Percentiles rank a stretch among this genome's conserved stretches.
Conservation (phyloP, 768 basidiomycete genomes). For the Boletus bicolor region DNA sequence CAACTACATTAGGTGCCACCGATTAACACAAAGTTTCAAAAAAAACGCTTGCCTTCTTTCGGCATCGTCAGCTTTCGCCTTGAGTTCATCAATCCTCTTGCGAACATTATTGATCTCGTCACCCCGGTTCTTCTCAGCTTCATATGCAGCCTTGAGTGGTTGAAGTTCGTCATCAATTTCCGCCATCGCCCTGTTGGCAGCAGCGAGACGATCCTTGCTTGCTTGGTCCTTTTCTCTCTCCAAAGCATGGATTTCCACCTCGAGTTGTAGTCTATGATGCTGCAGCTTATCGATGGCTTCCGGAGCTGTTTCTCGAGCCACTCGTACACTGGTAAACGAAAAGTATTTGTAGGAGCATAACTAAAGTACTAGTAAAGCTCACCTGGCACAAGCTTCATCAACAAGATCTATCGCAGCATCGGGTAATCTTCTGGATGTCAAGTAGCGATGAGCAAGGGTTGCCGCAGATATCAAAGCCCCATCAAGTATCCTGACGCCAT, state of each 20-base stretch:
- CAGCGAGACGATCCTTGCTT: conserved; percentile 75
- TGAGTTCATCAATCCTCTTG: conserved; percentile 85
- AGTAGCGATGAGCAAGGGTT: conserved; percentile 87
- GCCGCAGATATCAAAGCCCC: conserved; percentile 87
- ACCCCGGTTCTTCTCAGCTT: conserved; percentile 78
- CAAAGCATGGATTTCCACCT: conserved; percentile 92
- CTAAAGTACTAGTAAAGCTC: conserved; percentile 20
- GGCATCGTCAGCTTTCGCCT: conserved; percentile 89
- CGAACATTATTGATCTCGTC: conserved; percentile 77
- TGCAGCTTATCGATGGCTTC: conserved; percentile 92
- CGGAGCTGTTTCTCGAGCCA: conserved; percentile 91
- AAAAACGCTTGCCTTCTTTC: conserved; percentile 63
- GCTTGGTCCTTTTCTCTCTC: conserved; percentile 89
- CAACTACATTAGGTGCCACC: background rate
- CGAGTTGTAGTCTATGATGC: conserved; percentile 82
- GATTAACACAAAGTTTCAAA: background rate
- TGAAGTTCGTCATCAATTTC: conserved; percentile 82
- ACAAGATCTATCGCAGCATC: conserved; percentile 90
- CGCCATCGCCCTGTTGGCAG: conserved; percentile 74
- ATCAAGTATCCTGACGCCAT: conserved; percentile 87
- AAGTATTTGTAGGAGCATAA: background rate
- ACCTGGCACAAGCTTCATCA: conserved; percentile 90
- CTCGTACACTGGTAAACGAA: conserved; percentile 59
- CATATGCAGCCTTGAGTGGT: conserved; percentile 82
- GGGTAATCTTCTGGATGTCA: conserved; percentile 76